phyloP scores from a whole-genome alignment of 169 alveolate genomes.

The Babesia bigemina region DNA sequence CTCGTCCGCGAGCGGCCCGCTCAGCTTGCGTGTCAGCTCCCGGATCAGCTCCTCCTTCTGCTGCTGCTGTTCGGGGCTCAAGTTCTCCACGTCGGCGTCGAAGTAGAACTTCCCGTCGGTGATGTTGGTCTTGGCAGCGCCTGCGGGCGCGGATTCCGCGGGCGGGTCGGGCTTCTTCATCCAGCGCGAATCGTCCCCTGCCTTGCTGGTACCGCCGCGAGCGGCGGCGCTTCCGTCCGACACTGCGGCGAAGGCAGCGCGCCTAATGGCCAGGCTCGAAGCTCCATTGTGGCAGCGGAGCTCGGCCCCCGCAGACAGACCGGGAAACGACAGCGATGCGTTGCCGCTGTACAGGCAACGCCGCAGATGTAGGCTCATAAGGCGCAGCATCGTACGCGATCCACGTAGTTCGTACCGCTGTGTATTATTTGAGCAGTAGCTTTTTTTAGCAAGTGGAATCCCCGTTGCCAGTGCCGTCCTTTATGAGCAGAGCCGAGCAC shows the following conservation, averaged over 20 bases:
- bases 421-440: not conserved
- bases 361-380: constrained; percentile 6
- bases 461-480: not conserved
- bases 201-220: not conserved
- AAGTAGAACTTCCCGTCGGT: constrained; percentile 49
- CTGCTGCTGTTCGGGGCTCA: constrained; percentile 64
- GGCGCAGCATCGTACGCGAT: constrained; percentile 1
- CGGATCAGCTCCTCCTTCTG: constrained; percentile 65
- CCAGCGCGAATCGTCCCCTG: constrained; percentile 20
- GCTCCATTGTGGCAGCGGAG: not conserved
- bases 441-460: not conserved
- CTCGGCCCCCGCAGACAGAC: not conserved
- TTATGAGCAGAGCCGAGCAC: not conserved
- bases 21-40: constrained; percentile 63
- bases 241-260: not conserved
- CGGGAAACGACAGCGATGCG: not conserved
- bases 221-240: constrained; percentile 4
- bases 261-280: not conserved
- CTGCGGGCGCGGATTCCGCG: not conserved
- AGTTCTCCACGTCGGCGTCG: constrained; percentile 62
- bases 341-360: constrained; percentile 14
- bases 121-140: not conserved
- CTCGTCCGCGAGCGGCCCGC: constrained; percentile 73
- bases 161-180: constrained; percentile 25
- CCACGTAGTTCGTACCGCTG: not conserved